Base-by-base conservation (phyloP, 129 eudicot genomes). In the Flaveria brownii region DNA sequence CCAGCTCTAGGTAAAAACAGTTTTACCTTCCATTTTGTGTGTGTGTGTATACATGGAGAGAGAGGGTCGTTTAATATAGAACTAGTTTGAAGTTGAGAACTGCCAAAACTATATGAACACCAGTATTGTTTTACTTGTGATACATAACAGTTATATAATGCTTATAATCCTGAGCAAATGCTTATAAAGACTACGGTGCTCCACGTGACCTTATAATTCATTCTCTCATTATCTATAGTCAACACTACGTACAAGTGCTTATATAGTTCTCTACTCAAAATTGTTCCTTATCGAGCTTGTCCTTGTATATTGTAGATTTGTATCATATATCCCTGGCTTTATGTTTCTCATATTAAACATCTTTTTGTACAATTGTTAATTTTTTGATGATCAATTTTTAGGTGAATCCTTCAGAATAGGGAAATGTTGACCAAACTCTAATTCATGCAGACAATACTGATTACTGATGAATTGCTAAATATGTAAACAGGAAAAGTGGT, bases 1-100 rank as follows among this genome's bases (percentile, higher is more conserved):
- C 97, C 72, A 95, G 92, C 85, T 89, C 95, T 63, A 91, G 97
- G 99, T 94, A 80, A 55, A 69, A 50, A 42, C 12, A 26, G 9
- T 22, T 33, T 47, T 54, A 49, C 80, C 68, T 46, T 49, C 15
- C 9, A 28, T 25, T 23, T 30, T 23, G 39, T 60, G 63, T 57
- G 9, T 55, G 2, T 55, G 9, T 18, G 18, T 52, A 0, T 52
- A 52, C 8, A 5, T 7, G 62, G 14, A 12, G 14, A 12, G 13
- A 3, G 56, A 5, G 56, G 56, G n/a, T 50, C 15, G 56, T 15
- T 50, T 6, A 15, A 50, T 50, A 50, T 5, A 6, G 6, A 50
- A 3, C 56, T 54, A 18, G 1, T 54, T 54, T 54, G 17, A n/a
- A n/a, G 17, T n/a, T 6, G 2, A 54, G 25, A 54, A 54, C 23